A percentile compares a stretch with the other conserved stretches of the same genome.
Conservation (phyloP, 2,329 filamentous ascomycete species). For the Sclerotinia minor region DNA sequence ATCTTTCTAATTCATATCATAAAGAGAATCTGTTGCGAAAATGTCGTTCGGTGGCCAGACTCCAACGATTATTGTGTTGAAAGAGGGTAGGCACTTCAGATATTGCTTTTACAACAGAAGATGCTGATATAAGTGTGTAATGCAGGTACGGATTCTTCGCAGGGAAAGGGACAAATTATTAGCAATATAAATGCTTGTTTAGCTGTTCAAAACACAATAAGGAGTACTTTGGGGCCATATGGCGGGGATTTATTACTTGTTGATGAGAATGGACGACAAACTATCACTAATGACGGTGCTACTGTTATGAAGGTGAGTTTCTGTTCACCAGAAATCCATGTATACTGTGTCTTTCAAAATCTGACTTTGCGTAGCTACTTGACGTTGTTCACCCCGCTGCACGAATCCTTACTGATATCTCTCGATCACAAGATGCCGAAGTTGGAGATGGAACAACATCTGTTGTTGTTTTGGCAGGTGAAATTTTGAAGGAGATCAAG, state of each 20-base stretch:
- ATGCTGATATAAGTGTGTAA: conserved; percentile 30
- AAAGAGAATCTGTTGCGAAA: conserved; percentile 24
- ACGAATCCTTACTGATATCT: conserved; percentile 96
- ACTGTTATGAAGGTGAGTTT: conserved; percentile 91
- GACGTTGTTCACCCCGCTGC: conserved; percentile 98
- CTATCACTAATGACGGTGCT: conserved; percentile 98
- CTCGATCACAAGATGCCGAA: conserved; percentile 97
- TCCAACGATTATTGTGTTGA: conserved; percentile 96
- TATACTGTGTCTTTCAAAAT: conserved; percentile 21
- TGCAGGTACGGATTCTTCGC: conserved; percentile 91
- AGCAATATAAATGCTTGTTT: conserved; percentile 99
- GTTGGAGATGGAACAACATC: conserved; percentile 98
- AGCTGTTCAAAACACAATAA: conserved; percentile 92
- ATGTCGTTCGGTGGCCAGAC: conserved; percentile 99
- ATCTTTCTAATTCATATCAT: conserved; percentile 7
- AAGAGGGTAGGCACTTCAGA: conserved; percentile 71
- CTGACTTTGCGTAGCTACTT: conserved; percentile 64
- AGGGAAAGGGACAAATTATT: conserved; percentile 93
- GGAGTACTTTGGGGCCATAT: conserved; percentile 93
- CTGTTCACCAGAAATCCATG: neutral
- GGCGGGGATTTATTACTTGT: conserved; percentile 95
- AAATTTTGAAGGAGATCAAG: conserved; percentile 95
- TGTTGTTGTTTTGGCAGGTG: conserved; percentile 94
- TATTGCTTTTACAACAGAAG: conserved; percentile 16
- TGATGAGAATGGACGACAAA: conserved; percentile 91